These are phyloP conservation scores for Alternaria tenuissima DNA, from an alignment of 2,329 filamentous ascomycete species.

Conservation along the genomic window DNA sequence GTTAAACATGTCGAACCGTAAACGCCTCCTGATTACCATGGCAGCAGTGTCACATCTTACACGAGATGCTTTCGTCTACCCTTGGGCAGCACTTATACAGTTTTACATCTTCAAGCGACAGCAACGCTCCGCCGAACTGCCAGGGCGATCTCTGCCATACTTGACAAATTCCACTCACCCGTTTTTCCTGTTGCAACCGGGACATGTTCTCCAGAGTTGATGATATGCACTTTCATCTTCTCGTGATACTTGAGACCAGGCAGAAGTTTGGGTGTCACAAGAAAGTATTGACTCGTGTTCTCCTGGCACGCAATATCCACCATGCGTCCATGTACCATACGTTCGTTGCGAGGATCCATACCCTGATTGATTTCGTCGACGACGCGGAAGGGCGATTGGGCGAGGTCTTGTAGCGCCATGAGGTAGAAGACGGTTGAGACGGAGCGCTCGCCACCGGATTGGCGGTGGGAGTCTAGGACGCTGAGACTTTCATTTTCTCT, in stretches of 20 bases:
- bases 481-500: constrained; percentile 79
- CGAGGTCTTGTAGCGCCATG: constrained; percentile 94
- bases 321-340: constrained; percentile 97
- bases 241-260: constrained; percentile 84
- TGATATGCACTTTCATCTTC: constrained; percentile 93
- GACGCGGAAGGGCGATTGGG: constrained; percentile 93
- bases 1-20: neutral
- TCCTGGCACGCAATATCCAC: constrained; percentile 94
- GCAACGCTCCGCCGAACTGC: constrained; percentile 35
- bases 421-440: constrained; percentile 99
- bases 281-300: constrained; percentile 82
- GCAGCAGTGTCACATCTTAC: neutral
- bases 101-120: constrained; percentile 21
- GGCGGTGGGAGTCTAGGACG: constrained; percentile 86
- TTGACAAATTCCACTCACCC: constrained; percentile 56
- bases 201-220: constrained; percentile 81
- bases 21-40: neutral
- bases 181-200: constrained; percentile 46
- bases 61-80: neutral
- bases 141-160: constrained; percentile 47
- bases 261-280: constrained; percentile 96
- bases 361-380: constrained; percentile 99
- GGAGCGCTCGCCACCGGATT: constrained; percentile 94
- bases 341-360: constrained; percentile 98
- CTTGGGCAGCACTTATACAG: neutral